These are phyloP conservation scores for Sporothrix variecibatus DNA, from an alignment of 2,329 filamentous ascomycete species.

Conservation along the genomic window DNA sequence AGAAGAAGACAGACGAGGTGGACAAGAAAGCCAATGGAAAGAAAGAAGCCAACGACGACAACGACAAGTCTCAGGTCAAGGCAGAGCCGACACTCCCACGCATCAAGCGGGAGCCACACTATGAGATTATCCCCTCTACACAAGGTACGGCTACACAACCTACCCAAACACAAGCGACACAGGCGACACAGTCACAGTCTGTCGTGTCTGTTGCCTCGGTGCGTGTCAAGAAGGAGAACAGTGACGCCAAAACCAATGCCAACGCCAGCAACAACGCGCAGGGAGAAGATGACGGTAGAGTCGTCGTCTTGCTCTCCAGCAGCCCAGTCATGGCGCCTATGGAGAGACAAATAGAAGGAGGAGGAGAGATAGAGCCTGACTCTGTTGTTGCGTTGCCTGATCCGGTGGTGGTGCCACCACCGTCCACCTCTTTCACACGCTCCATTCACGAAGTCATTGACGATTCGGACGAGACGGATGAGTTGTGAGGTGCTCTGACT, in stretches of 20 bases:
- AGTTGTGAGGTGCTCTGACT: constrained; percentile 17
- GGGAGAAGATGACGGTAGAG: background rate
- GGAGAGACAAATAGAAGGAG: background rate
- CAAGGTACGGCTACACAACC: constrained; percentile 4
- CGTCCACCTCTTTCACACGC: background rate
- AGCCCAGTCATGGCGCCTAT: constrained; percentile 10
- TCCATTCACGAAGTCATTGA: constrained; percentile 12
- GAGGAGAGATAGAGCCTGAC: background rate
- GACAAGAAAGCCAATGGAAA: background rate
- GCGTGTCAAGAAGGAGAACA: constrained; percentile 9
- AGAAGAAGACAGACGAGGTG: background rate
- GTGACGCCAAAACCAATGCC: background rate
- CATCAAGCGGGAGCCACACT: background rate
- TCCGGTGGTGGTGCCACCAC: background rate
- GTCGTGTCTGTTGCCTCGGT: background rate
- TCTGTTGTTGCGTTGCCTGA: background rate
- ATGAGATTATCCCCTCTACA: background rate
- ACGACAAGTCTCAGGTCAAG: background rate
- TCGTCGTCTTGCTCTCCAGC: constrained; percentile 21
- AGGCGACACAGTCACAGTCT: background rate
- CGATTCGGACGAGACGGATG: constrained; percentile 30
- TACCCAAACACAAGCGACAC: constrained; percentile 8
- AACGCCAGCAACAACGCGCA: background rate
- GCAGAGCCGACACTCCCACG: background rate
- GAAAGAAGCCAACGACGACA: background rate